Conservation (phyloP, 169 alveolate genomes). For the Babesia gibsoni region DNA sequence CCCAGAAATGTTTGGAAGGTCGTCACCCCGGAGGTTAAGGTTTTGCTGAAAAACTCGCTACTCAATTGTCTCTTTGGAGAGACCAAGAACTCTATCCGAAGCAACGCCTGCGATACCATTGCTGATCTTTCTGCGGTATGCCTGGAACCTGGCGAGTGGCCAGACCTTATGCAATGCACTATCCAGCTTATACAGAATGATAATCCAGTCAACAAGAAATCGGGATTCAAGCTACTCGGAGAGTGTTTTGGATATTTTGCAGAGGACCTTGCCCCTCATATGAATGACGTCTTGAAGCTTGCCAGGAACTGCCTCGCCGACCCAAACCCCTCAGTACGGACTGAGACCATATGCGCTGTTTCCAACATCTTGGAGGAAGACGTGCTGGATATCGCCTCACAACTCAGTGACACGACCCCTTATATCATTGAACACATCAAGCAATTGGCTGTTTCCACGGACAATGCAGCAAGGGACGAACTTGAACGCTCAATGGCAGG, state of each 20-base stretch:
- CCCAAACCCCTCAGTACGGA: slow-evolving; percentile 62
- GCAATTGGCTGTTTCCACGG: slow-evolving; percentile 65
- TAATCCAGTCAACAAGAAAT: slow-evolving; percentile 64
- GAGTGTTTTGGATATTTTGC: slow-evolving; percentile 64
- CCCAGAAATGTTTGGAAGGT: slow-evolving; percentile 63
- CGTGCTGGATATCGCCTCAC: slow-evolving; percentile 40
- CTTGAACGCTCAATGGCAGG: slow-evolving; percentile 71
- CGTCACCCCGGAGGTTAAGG: slow-evolving; percentile 61
- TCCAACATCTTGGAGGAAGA: slow-evolving; percentile 67
- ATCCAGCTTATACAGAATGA: slow-evolving; percentile 66
- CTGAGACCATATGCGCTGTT: slow-evolving; percentile 71
- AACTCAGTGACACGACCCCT: slow-evolving; percentile 68
- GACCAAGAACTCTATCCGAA: slow-evolving; percentile 65
- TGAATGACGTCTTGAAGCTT: slow-evolving; percentile 44
- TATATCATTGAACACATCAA: slow-evolving; percentile 65
- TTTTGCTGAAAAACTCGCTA: slow-evolving; percentile 61
- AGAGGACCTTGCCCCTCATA: slow-evolving; percentile 62
- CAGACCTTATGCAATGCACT: slow-evolving; percentile 68
- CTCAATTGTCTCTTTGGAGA: slow-evolving; percentile 65
- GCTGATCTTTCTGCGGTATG: slow-evolving; percentile 66
- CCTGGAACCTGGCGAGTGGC: slow-evolving; percentile 71
- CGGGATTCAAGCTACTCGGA: slow-evolving; percentile 73
- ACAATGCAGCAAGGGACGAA: slow-evolving; percentile 69
- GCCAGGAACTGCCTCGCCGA: slow-evolving; percentile 65
- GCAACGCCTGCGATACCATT: slow-evolving; percentile 71